Conservation (phyloP, 371 early-diverging fungal species). For the Circinella minor region DNA sequence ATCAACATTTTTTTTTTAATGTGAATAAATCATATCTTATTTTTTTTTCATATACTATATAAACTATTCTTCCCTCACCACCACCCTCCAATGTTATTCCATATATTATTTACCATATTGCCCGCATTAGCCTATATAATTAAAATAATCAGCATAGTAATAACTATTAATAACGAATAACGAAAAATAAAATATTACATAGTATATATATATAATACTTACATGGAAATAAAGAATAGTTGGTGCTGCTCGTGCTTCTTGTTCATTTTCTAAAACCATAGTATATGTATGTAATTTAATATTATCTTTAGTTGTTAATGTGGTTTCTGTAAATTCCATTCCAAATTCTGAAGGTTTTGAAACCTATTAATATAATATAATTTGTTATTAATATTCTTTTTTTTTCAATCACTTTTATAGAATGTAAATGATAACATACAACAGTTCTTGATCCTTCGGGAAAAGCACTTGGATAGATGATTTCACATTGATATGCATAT, state of each 20-base stretch:
- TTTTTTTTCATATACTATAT: too few species aligned
- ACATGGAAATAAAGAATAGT: conserved; percentile 90
- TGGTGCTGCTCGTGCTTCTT: conserved; percentile 60
- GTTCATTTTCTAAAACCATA: conserved; percentile 65
- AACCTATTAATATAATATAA: conserved; percentile 51
- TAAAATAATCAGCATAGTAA: too few species aligned
- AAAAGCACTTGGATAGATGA: conserved; percentile 84
- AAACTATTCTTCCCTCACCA: background rate
- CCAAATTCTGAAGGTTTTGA: conserved; percentile 75
- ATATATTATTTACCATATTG: conserved; percentile 73
- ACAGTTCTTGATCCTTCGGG: conserved; percentile 79
- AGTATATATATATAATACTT: conserved; percentile 19
- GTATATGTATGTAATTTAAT: conserved; percentile 81
- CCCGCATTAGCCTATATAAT: conserved; percentile 85
- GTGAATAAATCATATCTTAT: background rate
- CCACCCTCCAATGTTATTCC: too few species aligned
- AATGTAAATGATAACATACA: conserved; percentile 38
- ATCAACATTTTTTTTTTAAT: background rate
- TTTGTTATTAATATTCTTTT: too few species aligned
- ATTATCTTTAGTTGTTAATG: conserved; percentile 81
- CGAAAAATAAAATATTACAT: too few species aligned
- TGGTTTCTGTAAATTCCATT: conserved; percentile 74
- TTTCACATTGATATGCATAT: conserved; percentile 67
- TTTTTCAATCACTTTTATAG: too few species aligned
- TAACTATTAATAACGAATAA: too few species aligned